Evolutionary conservation across 768 basidiomycete species (phyloP).

Genomic region (Leccinum fibrillosum): DNA sequence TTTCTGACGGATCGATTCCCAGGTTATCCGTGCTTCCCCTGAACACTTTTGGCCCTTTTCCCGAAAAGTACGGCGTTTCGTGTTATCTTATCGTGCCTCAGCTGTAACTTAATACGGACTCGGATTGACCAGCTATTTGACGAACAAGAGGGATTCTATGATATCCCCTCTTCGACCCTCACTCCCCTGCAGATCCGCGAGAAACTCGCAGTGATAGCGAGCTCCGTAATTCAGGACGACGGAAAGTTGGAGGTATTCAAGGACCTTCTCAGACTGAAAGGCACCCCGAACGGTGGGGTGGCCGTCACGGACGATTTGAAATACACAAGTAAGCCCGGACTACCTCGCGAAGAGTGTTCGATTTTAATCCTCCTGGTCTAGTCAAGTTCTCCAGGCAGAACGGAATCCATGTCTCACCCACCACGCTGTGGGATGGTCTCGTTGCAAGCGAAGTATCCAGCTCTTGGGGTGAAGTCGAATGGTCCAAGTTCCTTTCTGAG

Average conservation of each 20-base stretch:
- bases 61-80: slow-evolving; percentile 43
- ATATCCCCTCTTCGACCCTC: slow-evolving; percentile 56
- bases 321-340: slow-evolving; percentile 64
- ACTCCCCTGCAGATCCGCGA: slow-evolving; percentile 73
- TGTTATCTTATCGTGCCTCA: not conserved
- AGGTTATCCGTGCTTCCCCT: slow-evolving; percentile 71
- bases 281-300: slow-evolving; percentile 73
- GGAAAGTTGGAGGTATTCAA: slow-evolving; percentile 39
- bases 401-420: slow-evolving; percentile 87
- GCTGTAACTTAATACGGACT: not conserved
- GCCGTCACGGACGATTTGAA: slow-evolving; percentile 84
- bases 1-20: not conserved
- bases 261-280: slow-evolving; percentile 60
- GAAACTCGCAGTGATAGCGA: slow-evolving; percentile 62
- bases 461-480: slow-evolving; percentile 78
- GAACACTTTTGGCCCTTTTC: slow-evolving; percentile 81
- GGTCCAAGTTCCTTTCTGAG: slow-evolving; percentile 67
- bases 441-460: slow-evolving; percentile 72
- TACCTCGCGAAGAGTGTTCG: not conserved
- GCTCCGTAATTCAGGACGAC: slow-evolving; percentile 45
- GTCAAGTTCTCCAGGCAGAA: slow-evolving; percentile 94
- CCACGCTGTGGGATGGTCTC: slow-evolving; percentile 74
- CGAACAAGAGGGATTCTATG: no score
- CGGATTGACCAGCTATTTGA: no score
- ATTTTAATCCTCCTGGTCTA: slow-evolving; percentile 26